Base-by-base conservation (phyloP, 1,284 basidiomycete species). In the Tilletia caries region DNA sequence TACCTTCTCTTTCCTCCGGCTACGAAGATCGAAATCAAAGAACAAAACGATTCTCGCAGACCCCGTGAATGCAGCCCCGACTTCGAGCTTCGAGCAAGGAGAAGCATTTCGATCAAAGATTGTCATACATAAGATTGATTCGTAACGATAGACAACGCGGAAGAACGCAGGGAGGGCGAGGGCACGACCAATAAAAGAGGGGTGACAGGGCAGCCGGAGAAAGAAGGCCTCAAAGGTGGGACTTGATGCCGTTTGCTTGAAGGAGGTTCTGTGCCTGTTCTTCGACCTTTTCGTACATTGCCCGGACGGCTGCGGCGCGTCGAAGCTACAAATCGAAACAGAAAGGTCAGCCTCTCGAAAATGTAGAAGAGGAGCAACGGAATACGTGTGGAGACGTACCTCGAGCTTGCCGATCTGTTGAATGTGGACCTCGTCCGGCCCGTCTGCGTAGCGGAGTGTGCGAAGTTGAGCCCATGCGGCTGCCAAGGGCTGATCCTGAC, bases 391-490 rank as follows among this genome's bases (percentile, higher is more conserved):
- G 23, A 25, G 18, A 64, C 62, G 43, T 33, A 82, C 67, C 84
- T 96, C 93, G 64, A 89, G 86, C 83, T 91, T 91, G 12, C 93
- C 94, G 66, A 96, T 91, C 85, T 97, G 95, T 84, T 95, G 92
- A 66, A 95, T 90, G 84, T 98, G 95, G 4, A 98, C 92, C 93
- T 79, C 79, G 62, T 80, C 79, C 12, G 79, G 79, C 32, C 79
- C 79, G 48, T 80, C 78, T 4, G 77, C 79, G 33, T 65, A 65
- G 2, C 78, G 66, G 18, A 79, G 70, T 0, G 95, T 97, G 68
- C 95, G 88, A 73, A 97, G 84, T 27, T 88, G 88, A 34, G 92
- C 91, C 86, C 89, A 98, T 73, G 88, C 87, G 66, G 85, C 82
- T 0, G 95, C 93, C 43, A 98, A 88, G 33, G 89, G 88, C 64